Conservation (phyloP, 129 eudicot species). For the Logfia minima region DNA sequence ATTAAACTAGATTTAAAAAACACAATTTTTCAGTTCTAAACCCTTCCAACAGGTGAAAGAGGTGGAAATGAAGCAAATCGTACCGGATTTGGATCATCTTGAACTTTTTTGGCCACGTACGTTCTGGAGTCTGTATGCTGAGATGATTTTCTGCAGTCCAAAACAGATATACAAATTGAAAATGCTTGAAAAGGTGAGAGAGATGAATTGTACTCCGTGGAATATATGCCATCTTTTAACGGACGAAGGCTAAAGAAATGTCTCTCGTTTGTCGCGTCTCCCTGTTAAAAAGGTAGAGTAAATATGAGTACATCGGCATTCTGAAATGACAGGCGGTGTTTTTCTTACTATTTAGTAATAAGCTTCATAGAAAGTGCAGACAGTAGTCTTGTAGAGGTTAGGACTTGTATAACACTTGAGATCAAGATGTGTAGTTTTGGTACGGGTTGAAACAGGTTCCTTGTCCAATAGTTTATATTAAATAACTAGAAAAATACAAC, state of each 20-base stretch:
- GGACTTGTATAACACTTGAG: not conserved
- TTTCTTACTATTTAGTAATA: not conserved
- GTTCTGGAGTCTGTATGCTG: constrained; percentile 34
- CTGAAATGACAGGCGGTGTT: not conserved
- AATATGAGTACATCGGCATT: not conserved
- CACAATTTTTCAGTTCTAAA: constrained; percentile 12
- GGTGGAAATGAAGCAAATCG: constrained; percentile 48
- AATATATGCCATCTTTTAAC: constrained; percentile 58
- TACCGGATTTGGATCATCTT: constrained; percentile 35
- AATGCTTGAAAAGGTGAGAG: constrained; percentile 68
- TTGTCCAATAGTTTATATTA: no score
- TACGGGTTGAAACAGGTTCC: not conserved
- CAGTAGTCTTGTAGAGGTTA: not conserved
- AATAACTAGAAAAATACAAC: no score
- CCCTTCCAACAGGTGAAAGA: constrained; percentile 43
- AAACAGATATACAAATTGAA: constrained; percentile 60
- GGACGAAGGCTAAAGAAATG: constrained; percentile 51
- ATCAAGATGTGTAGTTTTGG: not conserved
- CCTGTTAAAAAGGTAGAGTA: constrained; percentile 38
- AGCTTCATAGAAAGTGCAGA: not conserved
- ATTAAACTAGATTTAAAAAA: constrained; percentile 9
- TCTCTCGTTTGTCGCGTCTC: constrained; percentile 35
- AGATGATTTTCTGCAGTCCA: constrained; percentile 48
- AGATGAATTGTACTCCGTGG: constrained; percentile 64
- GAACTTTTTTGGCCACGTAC: constrained; percentile 28